Conservation (phyloP, 257 asterid genomes). For the Capsicum pubescens region DNA sequence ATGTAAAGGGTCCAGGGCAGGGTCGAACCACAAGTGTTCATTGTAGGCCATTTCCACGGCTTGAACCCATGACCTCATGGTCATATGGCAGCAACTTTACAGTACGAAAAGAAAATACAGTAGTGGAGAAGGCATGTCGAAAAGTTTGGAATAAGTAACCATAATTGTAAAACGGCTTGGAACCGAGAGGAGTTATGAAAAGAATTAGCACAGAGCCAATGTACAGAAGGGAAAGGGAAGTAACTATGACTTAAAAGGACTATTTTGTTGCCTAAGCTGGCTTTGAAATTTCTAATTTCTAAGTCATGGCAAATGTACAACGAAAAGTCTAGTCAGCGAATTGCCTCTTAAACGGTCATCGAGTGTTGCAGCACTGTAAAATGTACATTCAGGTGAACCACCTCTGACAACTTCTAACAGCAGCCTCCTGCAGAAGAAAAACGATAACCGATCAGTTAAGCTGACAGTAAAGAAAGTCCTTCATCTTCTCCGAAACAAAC, state of each 20-base stretch:
- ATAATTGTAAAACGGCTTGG: background rate
- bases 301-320: constrained; percentile 32
- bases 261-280: constrained; percentile 21
- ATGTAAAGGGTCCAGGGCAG: no score
- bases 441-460: background rate
- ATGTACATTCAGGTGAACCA: constrained; percentile 37
- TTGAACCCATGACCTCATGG: no score
- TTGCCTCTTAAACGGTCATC: constrained; percentile 30
- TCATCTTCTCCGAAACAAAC: constrained; percentile 47
- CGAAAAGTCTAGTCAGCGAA: constrained; percentile 35
- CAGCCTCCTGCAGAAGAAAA: constrained; percentile 38
- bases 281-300: constrained; percentile 33
- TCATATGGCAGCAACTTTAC: no score
- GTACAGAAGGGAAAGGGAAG: background rate
- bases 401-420: constrained; percentile 30
- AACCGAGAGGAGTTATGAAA: background rate
- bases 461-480: constrained; percentile 30
- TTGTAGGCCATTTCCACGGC: no score
- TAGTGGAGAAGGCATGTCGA: background rate
- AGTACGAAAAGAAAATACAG: background rate
- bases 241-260: background rate
- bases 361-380: constrained; percentile 37
- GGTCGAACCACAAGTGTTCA: no score
- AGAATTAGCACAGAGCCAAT: constrained; percentile 15
- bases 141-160: background rate